Evolutionary conservation across 306 rosid species (phyloP), one percentile per base, ranked within the genome.

Genomic region (Pueraria montana): DNA sequence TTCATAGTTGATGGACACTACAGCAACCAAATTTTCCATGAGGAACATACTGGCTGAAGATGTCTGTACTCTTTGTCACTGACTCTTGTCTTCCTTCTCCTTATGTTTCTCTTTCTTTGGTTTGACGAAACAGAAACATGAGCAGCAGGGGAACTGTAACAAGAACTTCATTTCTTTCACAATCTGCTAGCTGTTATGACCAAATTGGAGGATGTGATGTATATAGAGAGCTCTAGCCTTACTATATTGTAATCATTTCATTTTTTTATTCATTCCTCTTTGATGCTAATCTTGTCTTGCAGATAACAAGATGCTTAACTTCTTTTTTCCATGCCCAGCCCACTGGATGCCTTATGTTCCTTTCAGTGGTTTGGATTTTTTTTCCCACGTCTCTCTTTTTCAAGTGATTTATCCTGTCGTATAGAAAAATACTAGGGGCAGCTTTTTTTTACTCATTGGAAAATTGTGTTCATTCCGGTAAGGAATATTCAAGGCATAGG

Each of bases 111-210:
- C 67, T 59, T 56, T 80, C 66, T 85, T 88, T 75, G 84, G 62
- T 76, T 89, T 87, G 71, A 87, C 53, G 88, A 84, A 78, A 78
- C 94, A 87, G 81, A 89, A 91, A 83, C 94, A 91, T 7, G 87
- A 87, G 86, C 90, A 91, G 79, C 92, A 87, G 0, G 92, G 90
- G 38, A 87, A 82, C 82, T 89, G 88, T 79, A 89, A 27, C 76
- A 89, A 84, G 87, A 90, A 84, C 84, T 84, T 85, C 93, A 90
- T 93, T 50, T 72, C 86, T 65, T 74, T 79, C 70, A 11, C 45
- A 36, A 50, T 77, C 7, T 53, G n/a, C n/a, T n/a, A n/a, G 81
- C 45, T 86, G 78, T 34, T 79, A 32, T 43, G 73, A 46, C 40
- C 62, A 70, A 61, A 73, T 48, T 81, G 77, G 38, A 59, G 67